Evolutionary conservation across 192 early-diverging fungal genomes (phyloP).

Genomic region (Linnemannia hyalina): DNA sequence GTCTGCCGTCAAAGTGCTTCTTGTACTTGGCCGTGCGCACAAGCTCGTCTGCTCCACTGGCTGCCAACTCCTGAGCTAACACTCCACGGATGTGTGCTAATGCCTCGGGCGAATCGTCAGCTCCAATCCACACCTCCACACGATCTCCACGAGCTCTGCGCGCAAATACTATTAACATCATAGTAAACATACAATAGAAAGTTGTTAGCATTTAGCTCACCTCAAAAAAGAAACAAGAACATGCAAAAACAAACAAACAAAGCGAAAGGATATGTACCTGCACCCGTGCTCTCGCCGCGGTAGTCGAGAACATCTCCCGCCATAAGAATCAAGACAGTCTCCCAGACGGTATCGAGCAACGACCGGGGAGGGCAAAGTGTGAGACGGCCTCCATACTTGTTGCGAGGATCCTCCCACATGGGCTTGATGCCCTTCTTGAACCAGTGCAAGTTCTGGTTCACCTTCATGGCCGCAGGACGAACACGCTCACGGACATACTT

Average conservation of each 20-base stretch:
- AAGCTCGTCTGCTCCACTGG: slow-evolving; percentile 47
- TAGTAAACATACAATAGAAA: neutral
- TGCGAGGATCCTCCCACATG: slow-evolving; percentile 86
- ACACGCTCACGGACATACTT: slow-evolving; percentile 54
- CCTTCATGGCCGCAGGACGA: slow-evolving; percentile 52
- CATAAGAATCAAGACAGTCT: slow-evolving; percentile 60
- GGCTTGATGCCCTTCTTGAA: slow-evolving; percentile 82
- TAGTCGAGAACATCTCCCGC: slow-evolving; percentile 59
- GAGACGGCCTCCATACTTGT: slow-evolving; percentile 75
- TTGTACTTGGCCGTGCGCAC: slow-evolving; percentile 50
- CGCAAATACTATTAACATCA: slow-evolving; percentile 27
- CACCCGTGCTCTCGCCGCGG: slow-evolving; percentile 47
- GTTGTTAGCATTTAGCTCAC: neutral
- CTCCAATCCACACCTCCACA: slow-evolving; percentile 65
- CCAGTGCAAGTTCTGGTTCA: slow-evolving; percentile 78
- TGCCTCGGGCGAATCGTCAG: slow-evolving; percentile 41
- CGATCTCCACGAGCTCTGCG: slow-evolving; percentile 61
- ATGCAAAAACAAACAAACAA: neutral
- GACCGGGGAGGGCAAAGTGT: slow-evolving; percentile 46
- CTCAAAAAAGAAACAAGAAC: neutral
- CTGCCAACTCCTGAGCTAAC: slow-evolving; percentile 32
- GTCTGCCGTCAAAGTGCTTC: slow-evolving; percentile 51
- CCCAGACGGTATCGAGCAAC: slow-evolving; percentile 59
- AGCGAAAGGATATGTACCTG: slow-evolving; percentile 24
- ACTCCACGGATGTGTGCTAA: slow-evolving; percentile 54